Conservation (phyloP, 345 rosid species). For the Eucalyptus grandis region DNA sequence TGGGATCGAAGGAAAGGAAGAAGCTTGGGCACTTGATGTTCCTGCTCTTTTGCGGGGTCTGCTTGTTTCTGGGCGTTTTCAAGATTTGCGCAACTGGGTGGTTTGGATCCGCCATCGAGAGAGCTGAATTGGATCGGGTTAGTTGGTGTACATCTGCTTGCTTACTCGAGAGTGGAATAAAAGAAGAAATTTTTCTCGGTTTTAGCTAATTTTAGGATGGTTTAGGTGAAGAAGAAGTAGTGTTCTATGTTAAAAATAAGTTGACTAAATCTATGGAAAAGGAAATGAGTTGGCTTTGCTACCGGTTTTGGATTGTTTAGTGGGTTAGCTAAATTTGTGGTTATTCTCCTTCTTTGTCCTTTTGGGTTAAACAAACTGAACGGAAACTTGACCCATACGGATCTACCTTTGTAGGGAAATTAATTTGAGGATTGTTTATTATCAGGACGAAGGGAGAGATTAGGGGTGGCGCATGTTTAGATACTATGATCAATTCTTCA, state of each 20-base stretch:
- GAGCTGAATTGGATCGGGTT: slow-evolving; percentile 42
- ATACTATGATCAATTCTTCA: background rate
- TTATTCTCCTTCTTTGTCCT: background rate
- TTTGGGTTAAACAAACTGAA: background rate
- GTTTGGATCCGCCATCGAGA: slow-evolving; percentile 84
- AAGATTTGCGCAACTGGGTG: slow-evolving; percentile 86
- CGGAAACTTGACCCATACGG: background rate
- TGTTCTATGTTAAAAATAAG: background rate
- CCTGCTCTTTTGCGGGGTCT: slow-evolving; percentile 61
- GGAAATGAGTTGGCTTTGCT: background rate
- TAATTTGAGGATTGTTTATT: background rate
- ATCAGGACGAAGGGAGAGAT: background rate
- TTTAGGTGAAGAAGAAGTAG: background rate
- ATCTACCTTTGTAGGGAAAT: background rate
- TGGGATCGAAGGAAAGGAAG: slow-evolving; percentile 63
- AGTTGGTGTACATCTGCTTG: background rate
- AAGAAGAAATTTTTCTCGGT: background rate
- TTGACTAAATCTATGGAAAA: background rate
- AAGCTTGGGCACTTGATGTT: slow-evolving; percentile 88
- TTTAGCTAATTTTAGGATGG: background rate
- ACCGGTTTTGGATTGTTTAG: background rate
- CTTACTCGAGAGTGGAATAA: background rate
- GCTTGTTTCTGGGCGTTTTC: slow-evolving; percentile 77
- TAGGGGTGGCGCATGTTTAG: background rate
- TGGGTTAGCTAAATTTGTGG: background rate